A percentile compares a stretch with the other conserved stretches of the same genome.
Conservation (phyloP, 2,329 filamentous ascomycete species). For the Aspergillus fischeri region DNA sequence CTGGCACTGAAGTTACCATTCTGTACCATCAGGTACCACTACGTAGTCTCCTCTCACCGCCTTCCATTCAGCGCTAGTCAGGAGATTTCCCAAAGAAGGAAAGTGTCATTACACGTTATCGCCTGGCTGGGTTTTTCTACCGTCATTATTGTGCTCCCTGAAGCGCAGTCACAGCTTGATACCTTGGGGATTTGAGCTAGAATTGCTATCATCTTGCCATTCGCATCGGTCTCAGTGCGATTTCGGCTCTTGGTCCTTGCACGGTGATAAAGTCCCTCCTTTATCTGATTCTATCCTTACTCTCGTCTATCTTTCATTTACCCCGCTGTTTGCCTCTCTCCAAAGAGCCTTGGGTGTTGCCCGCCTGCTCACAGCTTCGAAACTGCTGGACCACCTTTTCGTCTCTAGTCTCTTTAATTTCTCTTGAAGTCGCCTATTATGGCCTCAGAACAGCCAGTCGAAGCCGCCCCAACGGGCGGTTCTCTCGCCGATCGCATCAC, state of each 20-base stretch:
- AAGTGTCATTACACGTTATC: slow-evolving; percentile 7
- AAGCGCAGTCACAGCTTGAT: not conserved
- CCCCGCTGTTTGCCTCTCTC: not conserved
- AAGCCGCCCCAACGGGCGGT: slow-evolving; percentile 26
- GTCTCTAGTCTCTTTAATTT: not conserved
- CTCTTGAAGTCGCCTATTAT: slow-evolving; percentile 21
- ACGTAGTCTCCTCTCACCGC: slow-evolving; percentile 9
- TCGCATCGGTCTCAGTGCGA: not conserved
- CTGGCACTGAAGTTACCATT: not conserved
- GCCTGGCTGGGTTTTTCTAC: slow-evolving; percentile 15
- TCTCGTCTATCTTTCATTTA: not conserved
- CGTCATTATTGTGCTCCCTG: slow-evolving; percentile 6
- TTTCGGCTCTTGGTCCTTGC: not conserved
- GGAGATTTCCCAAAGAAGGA: slow-evolving; percentile 8
- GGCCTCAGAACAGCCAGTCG: slow-evolving; percentile 33
- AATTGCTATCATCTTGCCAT: not conserved
- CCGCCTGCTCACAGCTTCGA: not conserved
- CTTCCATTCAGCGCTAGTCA: slow-evolving; percentile 6
- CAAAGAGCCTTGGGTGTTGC: not conserved
- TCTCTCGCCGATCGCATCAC: slow-evolving; percentile 49
- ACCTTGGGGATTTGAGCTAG: not conserved
- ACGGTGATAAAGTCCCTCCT: not conserved
- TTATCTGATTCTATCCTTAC: not conserved
- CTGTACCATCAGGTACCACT: not conserved
- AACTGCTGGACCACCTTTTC: not conserved